These are phyloP conservation scores for Coprinellus micaceus DNA, from an alignment of 768 basidiomycete species.

Conservation along the genomic window DNA sequence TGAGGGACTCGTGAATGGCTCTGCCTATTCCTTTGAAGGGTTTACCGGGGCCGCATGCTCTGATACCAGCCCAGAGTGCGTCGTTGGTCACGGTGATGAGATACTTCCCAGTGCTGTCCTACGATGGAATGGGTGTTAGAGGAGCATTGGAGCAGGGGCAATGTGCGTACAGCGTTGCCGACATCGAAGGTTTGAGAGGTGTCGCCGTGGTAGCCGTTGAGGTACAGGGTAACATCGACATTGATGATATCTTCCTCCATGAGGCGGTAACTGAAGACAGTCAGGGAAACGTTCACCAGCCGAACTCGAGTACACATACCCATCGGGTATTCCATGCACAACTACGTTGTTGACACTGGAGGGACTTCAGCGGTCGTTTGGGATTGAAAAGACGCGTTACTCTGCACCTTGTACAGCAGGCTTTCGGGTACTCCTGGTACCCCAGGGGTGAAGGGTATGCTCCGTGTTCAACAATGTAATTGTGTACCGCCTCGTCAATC, in stretches of 20 bases:
- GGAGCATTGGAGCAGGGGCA: background rate
- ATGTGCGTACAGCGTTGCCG: constrained; percentile 61
- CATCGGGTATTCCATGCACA: constrained; percentile 87
- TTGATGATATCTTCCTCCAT: constrained; percentile 85
- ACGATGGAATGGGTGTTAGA: background rate
- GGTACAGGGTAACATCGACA: constrained; percentile 81
- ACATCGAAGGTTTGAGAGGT: constrained; percentile 83
- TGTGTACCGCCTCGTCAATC: constrained; percentile 71
- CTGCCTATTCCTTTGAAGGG: constrained; percentile 69
- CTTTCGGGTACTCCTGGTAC: constrained; percentile 72
- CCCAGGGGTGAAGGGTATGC: constrained; percentile 87
- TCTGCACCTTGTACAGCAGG: constrained; percentile 65
- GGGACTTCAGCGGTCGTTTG: constrained; percentile 33
- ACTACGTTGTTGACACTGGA: constrained; percentile 85
- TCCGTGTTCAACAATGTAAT: constrained; percentile 58
- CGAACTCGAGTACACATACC: constrained; percentile 43
- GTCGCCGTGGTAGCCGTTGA: constrained; percentile 87
- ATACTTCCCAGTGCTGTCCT: constrained; percentile 71
- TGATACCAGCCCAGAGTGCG: constrained; percentile 69
- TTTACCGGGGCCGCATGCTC: constrained; percentile 66
- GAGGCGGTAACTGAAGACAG: constrained; percentile 59
- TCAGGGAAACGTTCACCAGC: constrained; percentile 4
- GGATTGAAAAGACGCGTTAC: background rate
- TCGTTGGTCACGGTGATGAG: constrained; percentile 59
- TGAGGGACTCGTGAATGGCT: constrained; percentile 57